Evolutionary conservation across 306 rosid genomes (phyloP).

Genomic region (Dryas octopetala): DNA sequence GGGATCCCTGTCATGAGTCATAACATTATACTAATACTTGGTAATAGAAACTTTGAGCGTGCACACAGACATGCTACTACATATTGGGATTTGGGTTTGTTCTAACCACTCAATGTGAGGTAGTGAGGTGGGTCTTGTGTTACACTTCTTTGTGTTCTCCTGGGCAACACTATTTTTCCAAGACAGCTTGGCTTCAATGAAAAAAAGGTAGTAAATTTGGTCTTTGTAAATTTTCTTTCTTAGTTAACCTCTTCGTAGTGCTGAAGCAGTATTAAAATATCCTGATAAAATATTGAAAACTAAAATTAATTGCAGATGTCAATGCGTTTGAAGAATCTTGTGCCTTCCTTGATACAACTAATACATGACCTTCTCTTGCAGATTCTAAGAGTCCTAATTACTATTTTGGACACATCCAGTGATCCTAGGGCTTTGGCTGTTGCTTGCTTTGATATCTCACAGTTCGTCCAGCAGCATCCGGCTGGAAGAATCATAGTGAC

Average conservation of each 20-base stretch:
- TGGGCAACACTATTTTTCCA: not conserved
- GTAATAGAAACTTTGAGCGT: not conserved
- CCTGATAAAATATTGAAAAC: not conserved
- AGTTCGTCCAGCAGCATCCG: slow-evolving; percentile 79
- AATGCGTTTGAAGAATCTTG: slow-evolving; percentile 1
- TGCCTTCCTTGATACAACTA: slow-evolving; percentile 4
- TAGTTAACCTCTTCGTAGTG: too few relatives aligned
- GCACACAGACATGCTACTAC: not conserved
- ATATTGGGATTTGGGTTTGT: not conserved
- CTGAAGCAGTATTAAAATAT: not conserved
- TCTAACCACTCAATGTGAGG: not conserved
- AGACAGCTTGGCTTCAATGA: not conserved
- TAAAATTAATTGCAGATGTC: not conserved
- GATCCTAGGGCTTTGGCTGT: slow-evolving; percentile 89
- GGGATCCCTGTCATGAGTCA: not conserved
- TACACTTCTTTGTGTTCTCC: not conserved
- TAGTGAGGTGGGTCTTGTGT: not conserved
- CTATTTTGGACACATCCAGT: slow-evolving; percentile 80
- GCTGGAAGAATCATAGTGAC: slow-evolving; percentile 88
- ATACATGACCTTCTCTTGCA: slow-evolving; percentile 42
- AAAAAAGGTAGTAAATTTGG: slow-evolving; percentile 3
- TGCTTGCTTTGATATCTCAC: slow-evolving; percentile 91
- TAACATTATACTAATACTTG: not conserved
- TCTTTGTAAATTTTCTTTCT: not conserved
- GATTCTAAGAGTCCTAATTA: slow-evolving; percentile 85